Base-by-base conservation (phyloP, 495 filamentous ascomycete species). In the Rusavskia elegans region DNA sequence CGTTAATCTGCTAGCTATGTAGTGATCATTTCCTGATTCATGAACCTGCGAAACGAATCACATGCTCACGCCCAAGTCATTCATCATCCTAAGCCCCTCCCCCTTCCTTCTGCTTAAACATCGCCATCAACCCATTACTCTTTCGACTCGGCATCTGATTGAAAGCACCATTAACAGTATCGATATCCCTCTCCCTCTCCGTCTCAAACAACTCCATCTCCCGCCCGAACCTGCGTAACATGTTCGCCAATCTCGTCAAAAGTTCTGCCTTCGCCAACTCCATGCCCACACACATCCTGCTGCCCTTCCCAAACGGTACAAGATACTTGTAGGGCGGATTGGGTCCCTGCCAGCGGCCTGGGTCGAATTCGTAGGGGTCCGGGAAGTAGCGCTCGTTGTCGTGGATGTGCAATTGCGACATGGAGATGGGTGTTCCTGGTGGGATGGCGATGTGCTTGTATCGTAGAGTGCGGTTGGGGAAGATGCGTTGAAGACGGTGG, bases 211-310 rank as follows among this genome's bases (percentile, higher is more conserved):
- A 52, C 38, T 63, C 49, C 3, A 70, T 49, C 13, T 66, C 21
- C 5, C 45, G 8, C 16, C 56, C 66, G 49, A 72, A 74, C 2
- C 65, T 58, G 8, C 66, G 63, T 52, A 72, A 74, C 4, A 78
- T 45, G 11, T 56, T 67, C 37, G 68, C 66, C 1, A 78, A n/a
- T 3, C 57, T 61, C 25, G 71, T 60, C 48, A 70, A 67, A 41
- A 77, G 59, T 53, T 79, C 73, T 11, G 63, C 64, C 45, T 67
- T 64, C 0, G 69, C 75, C 16, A 80, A 55, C 19, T 68, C 63
- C 42, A 68, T 66, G 0, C 67, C 67, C 7, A 70, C 48, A 54
- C 67, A 70, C n/a, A 44, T 53, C 16, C 68, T 57, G 5, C 56
- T 56, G 0, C 68, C 68, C 9, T 54, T 55, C 1, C 62, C 58